phyloP scores from a whole-genome alignment of 73 alveolate species.

The Paramecium tetraurelia region DNA sequence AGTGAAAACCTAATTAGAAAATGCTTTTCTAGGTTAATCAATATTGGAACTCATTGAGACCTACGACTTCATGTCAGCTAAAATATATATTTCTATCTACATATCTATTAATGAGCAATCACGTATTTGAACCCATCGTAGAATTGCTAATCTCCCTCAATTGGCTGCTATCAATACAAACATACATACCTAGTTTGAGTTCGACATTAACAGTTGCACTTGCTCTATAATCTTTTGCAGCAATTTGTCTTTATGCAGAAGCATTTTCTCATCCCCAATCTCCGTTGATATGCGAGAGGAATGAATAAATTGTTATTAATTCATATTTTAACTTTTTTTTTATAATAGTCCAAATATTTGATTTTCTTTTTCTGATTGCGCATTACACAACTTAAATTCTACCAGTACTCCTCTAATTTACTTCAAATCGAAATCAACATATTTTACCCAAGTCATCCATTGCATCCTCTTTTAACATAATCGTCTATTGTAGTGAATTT shows the following conservation, averaged over 20 bases:
- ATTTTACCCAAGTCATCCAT: too few relatives aligned
- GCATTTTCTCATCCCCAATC: background rate
- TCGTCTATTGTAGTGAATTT: too few relatives aligned
- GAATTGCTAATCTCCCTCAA: background rate
- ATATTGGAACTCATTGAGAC: background rate
- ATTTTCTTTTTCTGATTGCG: background rate
- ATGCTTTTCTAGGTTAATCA: background rate
- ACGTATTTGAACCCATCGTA: background rate
- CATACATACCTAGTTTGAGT: background rate
- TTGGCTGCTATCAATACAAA: background rate
- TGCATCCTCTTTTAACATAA: too few relatives aligned
- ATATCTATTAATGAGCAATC: background rate
- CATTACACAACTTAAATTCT: background rate
- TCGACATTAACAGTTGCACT: background rate
- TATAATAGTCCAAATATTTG: background rate
- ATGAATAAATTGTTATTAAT: background rate
- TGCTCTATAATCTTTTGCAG: background rate
- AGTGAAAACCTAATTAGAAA: background rate
- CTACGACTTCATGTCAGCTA: background rate
- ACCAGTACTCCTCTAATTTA: background rate
- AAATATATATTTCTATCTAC: background rate
- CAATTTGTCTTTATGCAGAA: background rate
- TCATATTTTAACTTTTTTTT: background rate
- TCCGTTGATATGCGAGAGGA: background rate
- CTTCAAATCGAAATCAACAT: background rate